Evolutionary conservation across 768 basidiomycete genomes (phyloP).

Genomic region (Leccinum longicurvipes): DNA sequence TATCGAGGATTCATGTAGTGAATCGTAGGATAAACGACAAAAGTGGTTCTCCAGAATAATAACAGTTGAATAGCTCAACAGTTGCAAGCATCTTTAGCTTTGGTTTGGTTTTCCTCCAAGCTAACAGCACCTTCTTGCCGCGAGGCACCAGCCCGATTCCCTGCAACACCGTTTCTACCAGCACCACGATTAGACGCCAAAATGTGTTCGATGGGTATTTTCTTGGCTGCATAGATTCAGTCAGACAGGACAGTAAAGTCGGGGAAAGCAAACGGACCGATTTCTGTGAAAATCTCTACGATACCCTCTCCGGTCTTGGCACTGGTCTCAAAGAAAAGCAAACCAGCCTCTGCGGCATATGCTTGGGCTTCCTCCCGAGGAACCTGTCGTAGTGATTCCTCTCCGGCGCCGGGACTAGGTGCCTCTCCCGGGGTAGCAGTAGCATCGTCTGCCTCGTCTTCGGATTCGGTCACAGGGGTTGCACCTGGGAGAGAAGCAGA

Average conservation of each 20-base stretch:
- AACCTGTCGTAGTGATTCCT: constrained; percentile 84
- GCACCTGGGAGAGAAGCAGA: constrained; percentile 47
- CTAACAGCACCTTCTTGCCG: constrained; percentile 59
- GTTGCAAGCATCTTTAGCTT: constrained; percentile 76
- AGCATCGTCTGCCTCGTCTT: constrained; percentile 92
- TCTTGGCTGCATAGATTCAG: constrained; percentile 56
- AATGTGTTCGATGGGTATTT: constrained; percentile 92
- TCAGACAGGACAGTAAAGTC: not conserved
- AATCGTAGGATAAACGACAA: constrained; percentile 19
- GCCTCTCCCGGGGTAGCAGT: constrained; percentile 78
- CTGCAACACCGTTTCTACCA: constrained; percentile 57
- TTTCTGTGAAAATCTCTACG: constrained; percentile 96
- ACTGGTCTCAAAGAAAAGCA: constrained; percentile 96
- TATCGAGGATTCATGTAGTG: constrained; percentile 19
- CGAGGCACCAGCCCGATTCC: constrained; percentile 48
- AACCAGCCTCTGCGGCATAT: constrained; percentile 91
- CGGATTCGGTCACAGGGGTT: constrained; percentile 60
- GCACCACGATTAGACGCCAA: constrained; percentile 74
- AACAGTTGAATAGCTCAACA: constrained; percentile 47
- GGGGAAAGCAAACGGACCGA: constrained; percentile 55
- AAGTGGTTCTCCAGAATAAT: constrained; percentile 15
- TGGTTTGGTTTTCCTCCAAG: constrained; percentile 62
- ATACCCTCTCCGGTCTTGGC: constrained; percentile 97
- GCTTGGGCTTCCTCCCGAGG: constrained; percentile 93
- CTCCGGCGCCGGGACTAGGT: constrained; percentile 46